Base-by-base conservation (phyloP, 768 basidiomycete species). In the Rhodotorula taiwanensis region DNA sequence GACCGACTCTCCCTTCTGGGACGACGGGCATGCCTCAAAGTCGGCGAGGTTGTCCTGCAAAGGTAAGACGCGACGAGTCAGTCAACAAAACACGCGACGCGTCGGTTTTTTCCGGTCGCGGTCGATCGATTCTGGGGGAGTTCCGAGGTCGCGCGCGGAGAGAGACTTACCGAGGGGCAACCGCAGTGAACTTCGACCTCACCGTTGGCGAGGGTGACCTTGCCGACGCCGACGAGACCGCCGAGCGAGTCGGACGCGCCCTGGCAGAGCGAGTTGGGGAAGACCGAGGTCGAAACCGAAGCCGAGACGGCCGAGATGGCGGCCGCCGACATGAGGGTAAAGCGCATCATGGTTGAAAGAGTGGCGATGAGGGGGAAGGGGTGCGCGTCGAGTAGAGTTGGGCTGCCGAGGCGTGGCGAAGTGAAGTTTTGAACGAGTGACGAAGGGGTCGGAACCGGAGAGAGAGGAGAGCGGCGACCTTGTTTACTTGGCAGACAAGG, bases 181-280 rank as follows among this genome's bases (percentile, higher is more conserved):
- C 67, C 67, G 49, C 67, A 69, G 62, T 69, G 67, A 5, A 52
- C 30, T 55, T 69, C 62, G 42, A 69, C 56, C 25, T 58, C 41
- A 50, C 67, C 67, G 54, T 57, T 59, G 15, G 52, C n/a, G 43
- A 64, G 59, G 21, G 43, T 58, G 52, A 69, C 52, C 48, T 50
- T 33, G 33, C 62, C 67, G 16, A 69, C 47, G 18, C 67, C 67
- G 56, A 69, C 62, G 49, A 58, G 53, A 23, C 67, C 67, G 28
- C 52, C 31, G 48, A 58, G 25, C n/a, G 58, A 36, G 30, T 43
- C 33, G 4, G 58, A 52, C 5, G 67, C 49, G n/a, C 67, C 67
- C 4, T 59, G 44, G 56, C 67, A 69, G 36, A 59, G 59, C 27
- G 56, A 58, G 60, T 69, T 69, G 34, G 67, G 67, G 60, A 69